Evolutionary conservation across 2,329 filamentous ascomycete genomes (phyloP).

Genomic region (Pestalotiopsis sp.): DNA sequence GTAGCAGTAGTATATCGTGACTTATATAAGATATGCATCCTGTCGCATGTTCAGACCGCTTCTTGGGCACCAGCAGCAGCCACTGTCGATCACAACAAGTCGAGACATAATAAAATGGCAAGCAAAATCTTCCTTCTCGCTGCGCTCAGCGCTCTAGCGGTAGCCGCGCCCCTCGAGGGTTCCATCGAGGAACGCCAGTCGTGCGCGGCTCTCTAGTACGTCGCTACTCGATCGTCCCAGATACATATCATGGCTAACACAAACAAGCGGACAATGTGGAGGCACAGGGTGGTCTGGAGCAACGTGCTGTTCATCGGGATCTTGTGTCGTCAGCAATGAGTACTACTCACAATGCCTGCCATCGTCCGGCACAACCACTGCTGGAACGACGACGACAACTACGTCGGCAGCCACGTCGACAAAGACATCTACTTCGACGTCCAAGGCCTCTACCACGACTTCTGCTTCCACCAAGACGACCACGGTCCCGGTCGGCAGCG

Average conservation of each 20-base stretch:
- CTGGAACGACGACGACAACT: constrained; percentile 1
- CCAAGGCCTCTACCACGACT: constrained; percentile 11
- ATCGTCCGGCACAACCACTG: constrained; percentile 35
- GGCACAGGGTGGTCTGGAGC: constrained; percentile 45
- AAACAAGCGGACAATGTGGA: constrained; percentile 42
- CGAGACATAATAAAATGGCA: constrained; percentile 23
- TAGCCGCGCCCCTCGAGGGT: constrained; percentile 41
- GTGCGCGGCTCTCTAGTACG: constrained; percentile 37
- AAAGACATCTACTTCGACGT: constrained; percentile 1
- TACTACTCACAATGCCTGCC: constrained; percentile 41
- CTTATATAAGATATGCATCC: not conserved
- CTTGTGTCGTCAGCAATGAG: constrained; percentile 35
- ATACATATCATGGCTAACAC: too few relatives aligned
- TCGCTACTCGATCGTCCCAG: not conserved
- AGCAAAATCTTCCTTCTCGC: constrained; percentile 34
- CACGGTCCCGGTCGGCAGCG: constrained; percentile 29
- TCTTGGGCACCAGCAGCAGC: not conserved
- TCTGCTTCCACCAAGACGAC: constrained; percentile 22
- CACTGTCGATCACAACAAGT: not conserved
- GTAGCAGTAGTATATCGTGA: not conserved
- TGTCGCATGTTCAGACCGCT: not conserved
- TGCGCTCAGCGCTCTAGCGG: constrained; percentile 36
- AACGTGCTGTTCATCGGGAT: constrained; percentile 45
- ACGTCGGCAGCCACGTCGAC: not conserved
- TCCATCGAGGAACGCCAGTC: constrained; percentile 41